Conservation (phyloP, 129 eudicot species). For the Deinandra increscens region DNA sequence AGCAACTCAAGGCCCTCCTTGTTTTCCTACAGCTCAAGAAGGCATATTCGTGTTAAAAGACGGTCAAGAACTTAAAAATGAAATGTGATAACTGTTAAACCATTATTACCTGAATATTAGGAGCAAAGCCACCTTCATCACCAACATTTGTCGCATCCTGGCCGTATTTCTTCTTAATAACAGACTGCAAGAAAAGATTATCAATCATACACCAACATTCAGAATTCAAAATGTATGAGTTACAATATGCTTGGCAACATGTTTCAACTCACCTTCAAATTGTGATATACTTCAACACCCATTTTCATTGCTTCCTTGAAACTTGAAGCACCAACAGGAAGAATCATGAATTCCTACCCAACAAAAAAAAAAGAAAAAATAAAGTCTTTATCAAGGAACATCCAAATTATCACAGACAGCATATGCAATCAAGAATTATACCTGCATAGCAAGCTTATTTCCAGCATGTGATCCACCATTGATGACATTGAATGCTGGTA, state of each 20-base stretch:
- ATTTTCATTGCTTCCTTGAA: conserved; percentile 97
- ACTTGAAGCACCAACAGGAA: conserved; percentile 87
- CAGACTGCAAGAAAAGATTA: conserved; percentile 53
- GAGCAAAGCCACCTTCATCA: conserved; percentile 99
- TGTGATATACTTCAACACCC: conserved; percentile 97
- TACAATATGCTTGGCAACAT: neutral
- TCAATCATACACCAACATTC: neutral
- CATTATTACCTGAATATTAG: conserved; percentile 74
- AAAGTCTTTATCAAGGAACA: neutral
- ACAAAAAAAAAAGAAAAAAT: neutral
- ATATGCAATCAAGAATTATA: conserved; percentile 18
- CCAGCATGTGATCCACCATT: conserved; percentile 99
- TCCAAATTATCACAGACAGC: neutral
- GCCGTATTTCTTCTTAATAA: conserved; percentile 98
- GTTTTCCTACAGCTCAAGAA: conserved; percentile 67
- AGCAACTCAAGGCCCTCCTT: conserved; percentile 97
- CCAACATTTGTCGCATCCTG: conserved; percentile 99
- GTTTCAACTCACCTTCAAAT: conserved; percentile 60
- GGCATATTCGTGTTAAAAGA: neutral
- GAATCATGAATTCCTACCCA: conserved; percentile 89
- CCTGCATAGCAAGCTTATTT: conserved; percentile 99
- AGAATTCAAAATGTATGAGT: neutral
- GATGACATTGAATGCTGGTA: conserved; percentile 97
- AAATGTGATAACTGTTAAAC: neutral
- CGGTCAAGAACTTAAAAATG: neutral